A percentile compares a stretch with the other conserved stretches of the same genome.
These are phyloP conservation scores for Ordospora pajunii DNA, from an alignment of 371 early-diverging fungal species.

Conservation along the genomic window DNA sequence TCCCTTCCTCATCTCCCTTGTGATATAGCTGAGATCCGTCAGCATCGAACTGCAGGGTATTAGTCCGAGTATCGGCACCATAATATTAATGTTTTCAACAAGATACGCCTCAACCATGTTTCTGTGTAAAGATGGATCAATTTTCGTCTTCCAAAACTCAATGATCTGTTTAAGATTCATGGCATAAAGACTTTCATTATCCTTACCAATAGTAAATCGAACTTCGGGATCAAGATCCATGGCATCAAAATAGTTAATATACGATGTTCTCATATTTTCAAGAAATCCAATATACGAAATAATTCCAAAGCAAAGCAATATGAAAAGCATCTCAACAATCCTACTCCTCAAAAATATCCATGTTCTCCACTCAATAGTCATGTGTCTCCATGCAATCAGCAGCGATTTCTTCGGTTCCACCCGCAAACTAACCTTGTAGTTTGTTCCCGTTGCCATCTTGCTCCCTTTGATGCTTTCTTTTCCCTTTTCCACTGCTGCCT, in stretches of 20 bases:
- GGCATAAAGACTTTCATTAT: too few relatives aligned
- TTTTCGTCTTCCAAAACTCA: too few relatives aligned
- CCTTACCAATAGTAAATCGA: too few relatives aligned
- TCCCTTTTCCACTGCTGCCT: not conserved
- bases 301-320: not conserved
- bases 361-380: not conserved
- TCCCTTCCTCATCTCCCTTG: not conserved
- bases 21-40: not conserved
- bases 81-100: too few relatives aligned
- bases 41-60: not conserved
- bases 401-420: not conserved
- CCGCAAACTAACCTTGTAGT: not conserved
- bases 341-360: not conserved
- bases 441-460: not conserved
- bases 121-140: too few relatives aligned
- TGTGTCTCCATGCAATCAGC: not conserved
- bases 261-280: too few relatives aligned
- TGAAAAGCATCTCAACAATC: not conserved
- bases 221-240: too few relatives aligned
- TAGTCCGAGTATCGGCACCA: too few relatives aligned
- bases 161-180: too few relatives aligned
- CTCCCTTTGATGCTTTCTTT: not conserved
- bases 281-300: too few relatives aligned
- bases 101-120: too few relatives aligned
- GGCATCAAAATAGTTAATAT: too few relatives aligned